These are phyloP conservation scores for Elsinoe fawcettii DNA, from an alignment of 2,329 filamentous ascomycete genomes.

Conservation along the genomic window DNA sequence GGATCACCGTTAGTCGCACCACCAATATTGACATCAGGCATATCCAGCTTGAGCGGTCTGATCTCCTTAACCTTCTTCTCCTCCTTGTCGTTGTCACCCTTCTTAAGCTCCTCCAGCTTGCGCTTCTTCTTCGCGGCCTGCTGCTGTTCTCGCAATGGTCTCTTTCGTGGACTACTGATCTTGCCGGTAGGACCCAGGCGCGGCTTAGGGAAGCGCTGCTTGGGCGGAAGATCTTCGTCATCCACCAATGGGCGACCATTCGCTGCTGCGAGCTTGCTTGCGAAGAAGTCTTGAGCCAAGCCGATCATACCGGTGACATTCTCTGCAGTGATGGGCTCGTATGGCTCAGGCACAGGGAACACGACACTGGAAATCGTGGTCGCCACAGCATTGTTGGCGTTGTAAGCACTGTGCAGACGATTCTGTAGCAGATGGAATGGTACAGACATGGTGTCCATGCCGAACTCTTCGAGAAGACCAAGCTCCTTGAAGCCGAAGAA, in stretches of 20 bases:
- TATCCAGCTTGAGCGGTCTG: constrained; percentile 41
- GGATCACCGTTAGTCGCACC: constrained; percentile 21
- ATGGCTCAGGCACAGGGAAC: constrained; percentile 60
- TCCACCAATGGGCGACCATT: constrained; percentile 76
- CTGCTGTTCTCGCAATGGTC: constrained; percentile 72
- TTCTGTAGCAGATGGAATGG: constrained; percentile 90
- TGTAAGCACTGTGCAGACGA: constrained; percentile 76
- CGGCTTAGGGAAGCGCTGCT: constrained; percentile 65
- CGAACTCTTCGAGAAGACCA: constrained; percentile 84
- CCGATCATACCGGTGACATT: constrained; percentile 75
- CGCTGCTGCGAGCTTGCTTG: constrained; percentile 78
- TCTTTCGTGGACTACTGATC: constrained; percentile 76
- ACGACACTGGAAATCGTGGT: constrained; percentile 53
- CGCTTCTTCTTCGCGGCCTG: constrained; percentile 83
- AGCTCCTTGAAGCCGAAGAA: constrained; percentile 98
- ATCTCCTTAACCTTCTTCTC: constrained; percentile 39
- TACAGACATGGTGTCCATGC: constrained; percentile 77
- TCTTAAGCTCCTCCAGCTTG: constrained; percentile 47
- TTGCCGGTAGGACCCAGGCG: constrained; percentile 67
- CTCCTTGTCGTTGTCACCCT: constrained; percentile 26
- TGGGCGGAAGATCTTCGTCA: constrained; percentile 88
- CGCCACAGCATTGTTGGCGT: constrained; percentile 63
- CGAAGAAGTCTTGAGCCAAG: constrained; percentile 84
- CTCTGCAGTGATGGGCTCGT: constrained; percentile 71
- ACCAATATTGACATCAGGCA: constrained; percentile 35